Conservation (phyloP, 495 filamentous ascomycete species). For the Aspergillus taichungensis region DNA sequence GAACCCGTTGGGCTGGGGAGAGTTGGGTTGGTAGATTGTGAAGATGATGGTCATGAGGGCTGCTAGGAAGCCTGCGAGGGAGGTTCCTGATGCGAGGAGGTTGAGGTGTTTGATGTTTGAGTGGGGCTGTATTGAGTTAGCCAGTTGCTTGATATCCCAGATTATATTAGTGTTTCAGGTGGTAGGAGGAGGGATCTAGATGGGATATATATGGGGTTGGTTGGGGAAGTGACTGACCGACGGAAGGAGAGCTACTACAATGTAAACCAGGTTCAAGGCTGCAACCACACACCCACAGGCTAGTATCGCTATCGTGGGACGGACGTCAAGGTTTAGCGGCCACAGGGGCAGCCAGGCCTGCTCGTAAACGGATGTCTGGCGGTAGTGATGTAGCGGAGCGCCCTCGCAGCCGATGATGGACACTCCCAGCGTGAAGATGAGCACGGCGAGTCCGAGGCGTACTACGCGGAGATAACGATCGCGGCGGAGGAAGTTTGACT, state of each 20-base stretch:
- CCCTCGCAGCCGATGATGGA: constrained; percentile 35
- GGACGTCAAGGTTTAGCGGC: constrained; percentile 41
- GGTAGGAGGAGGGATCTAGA: too few species aligned
- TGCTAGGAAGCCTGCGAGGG: constrained; percentile 30
- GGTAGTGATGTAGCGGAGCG: constrained; percentile 33
- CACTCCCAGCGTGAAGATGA: constrained; percentile 26
- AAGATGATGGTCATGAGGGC: constrained; percentile 35
- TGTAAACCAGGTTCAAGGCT: constrained; percentile 31
- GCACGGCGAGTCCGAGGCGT: constrained; percentile 27
- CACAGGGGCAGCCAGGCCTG: constrained; percentile 37
- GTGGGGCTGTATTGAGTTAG: constrained; percentile 17
- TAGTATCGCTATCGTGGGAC: constrained; percentile 35
- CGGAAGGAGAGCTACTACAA: constrained; percentile 32
- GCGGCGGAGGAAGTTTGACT: constrained; percentile 30
- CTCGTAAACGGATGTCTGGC: constrained; percentile 24
- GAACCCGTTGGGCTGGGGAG: constrained; percentile 28
- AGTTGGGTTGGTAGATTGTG: constrained; percentile 33
- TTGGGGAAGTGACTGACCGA: constrained; percentile 23
- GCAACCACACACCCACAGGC: constrained; percentile 37
- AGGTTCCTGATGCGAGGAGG: constrained; percentile 24
- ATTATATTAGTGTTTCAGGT: neutral
- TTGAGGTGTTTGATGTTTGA: constrained; percentile 32
- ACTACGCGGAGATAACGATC: constrained; percentile 27
- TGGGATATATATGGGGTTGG: neutral
- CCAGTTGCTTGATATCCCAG: neutral